Conservation (phyloP, 1,284 basidiomycete genomes). For the Ustilago curta region DNA sequence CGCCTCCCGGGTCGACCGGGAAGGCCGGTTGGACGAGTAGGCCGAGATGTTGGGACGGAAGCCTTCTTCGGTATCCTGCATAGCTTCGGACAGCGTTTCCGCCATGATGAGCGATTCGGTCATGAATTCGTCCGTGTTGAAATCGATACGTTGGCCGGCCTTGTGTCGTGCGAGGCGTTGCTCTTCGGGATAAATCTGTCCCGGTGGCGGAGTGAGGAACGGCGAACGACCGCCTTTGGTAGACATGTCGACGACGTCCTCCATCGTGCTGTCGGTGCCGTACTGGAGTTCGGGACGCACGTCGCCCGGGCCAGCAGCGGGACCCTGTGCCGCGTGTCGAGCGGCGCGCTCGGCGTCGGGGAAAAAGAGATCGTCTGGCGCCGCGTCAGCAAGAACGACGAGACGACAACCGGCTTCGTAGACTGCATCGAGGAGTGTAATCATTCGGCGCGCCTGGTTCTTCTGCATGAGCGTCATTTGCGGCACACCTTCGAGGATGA, state of each 20-base stretch:
- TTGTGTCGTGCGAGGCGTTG: constrained; percentile 19
- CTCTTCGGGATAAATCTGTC: constrained; percentile 46
- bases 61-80: constrained; percentile 72
- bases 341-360: constrained; percentile 69
- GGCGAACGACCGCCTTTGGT: constrained; percentile 44
- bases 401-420: constrained; percentile 71
- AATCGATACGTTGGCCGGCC: constrained; percentile 24
- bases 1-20: neutral
- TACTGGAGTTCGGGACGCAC: constrained; percentile 32
- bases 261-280: constrained; percentile 7
- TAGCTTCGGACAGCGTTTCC: constrained; percentile 75
- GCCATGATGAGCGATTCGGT: constrained; percentile 74
- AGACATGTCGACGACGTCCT: constrained; percentile 55
- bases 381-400: constrained; percentile 72
- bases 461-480: constrained; percentile 75
- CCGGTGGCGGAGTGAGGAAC: constrained; percentile 36
- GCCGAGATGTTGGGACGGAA: constrained; percentile 76
- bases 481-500: constrained; percentile 76
- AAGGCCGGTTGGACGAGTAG: constrained; percentile 70
- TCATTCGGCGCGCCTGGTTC: constrained; percentile 79
- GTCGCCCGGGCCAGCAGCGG: constrained; percentile 38
- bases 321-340: constrained; percentile 39
- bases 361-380: constrained; percentile 76
- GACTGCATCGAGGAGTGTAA: constrained; percentile 79
- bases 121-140: constrained; percentile 44